A percentile compares a stretch with the other conserved stretches of the same genome.
phyloP scores from a whole-genome alignment of 2,329 filamentous ascomycete genomes.

The Colletotrichum tropicicola region DNA sequence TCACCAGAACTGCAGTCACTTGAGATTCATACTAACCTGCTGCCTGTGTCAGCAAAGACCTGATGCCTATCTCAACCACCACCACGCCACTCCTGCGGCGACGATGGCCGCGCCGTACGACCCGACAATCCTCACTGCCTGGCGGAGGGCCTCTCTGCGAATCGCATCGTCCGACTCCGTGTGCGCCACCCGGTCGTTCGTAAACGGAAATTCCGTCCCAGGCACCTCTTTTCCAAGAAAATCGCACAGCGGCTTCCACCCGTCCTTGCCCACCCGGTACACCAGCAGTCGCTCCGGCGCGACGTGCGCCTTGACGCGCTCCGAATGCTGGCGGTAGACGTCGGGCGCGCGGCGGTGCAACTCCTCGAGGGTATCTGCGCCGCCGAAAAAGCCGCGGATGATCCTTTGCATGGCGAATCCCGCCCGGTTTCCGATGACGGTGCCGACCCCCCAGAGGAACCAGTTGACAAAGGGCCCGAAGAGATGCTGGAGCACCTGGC shows the following conservation, averaged over 20 bases:
- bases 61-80: no score
- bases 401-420: conserved; percentile 35
- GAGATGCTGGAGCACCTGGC: conserved; percentile 37
- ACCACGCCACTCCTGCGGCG: neutral
- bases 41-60: no score
- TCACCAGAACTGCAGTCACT: no score
- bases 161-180: neutral
- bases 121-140: conserved; percentile 38
- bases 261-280: conserved; percentile 38
- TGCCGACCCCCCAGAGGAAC: conserved; percentile 35
- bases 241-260: conserved; percentile 53
- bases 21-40: no score
- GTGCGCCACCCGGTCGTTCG: conserved; percentile 38
- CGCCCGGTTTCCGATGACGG: conserved; percentile 42
- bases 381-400: conserved; percentile 38
- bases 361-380: neutral
- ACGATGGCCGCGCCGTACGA: neutral
- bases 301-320: conserved; percentile 22
- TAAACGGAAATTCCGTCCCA: conserved; percentile 41
- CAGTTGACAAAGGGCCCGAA: conserved; percentile 32
- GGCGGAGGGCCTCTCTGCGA: conserved; percentile 43
- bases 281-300: conserved; percentile 21
- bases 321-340: conserved; percentile 15
- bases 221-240: conserved; percentile 48
- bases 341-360: neutral